Base-by-base conservation (phyloP, 2,329 filamentous ascomycete species). In the Monilinia aucupariae region DNA sequence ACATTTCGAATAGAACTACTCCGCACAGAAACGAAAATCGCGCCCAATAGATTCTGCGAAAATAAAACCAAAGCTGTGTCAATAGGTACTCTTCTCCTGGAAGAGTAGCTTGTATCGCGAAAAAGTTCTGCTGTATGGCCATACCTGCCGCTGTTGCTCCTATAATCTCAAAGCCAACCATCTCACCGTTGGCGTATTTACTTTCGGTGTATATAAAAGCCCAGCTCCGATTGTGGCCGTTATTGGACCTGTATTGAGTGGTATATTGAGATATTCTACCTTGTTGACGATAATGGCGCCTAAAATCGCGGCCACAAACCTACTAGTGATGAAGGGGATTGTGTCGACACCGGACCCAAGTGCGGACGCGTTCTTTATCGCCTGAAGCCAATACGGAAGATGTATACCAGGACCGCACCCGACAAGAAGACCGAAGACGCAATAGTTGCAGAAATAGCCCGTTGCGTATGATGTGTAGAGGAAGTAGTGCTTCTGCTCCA, bases 121-220 rank as follows among this genome's bases (percentile, higher is more conserved):
- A 65, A 58, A 68, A 68, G 0, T 66, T 66, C 66, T 71, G 68
- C 49, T 74, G 72, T 13, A 70, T 69, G 12, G 67, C 70, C 63
- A 71, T 68, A 9, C 71, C 72, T 32, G 71, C 68, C 12, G 71
- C 70, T 9, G 66, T 62, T 2, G 64, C 66, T 2, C 66, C 64
- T 5, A 74, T 25, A 10, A 72, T 66, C 39, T 68, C 48, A 56
- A 79, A 83, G 10, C 80, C 80, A 51, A 82, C 79, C 79, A 82
- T 47, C 75, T 74, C 17, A 71, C 76, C 1, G 74, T 73, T 3
- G 74, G 68, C 80, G 80, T 68, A 7, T 61, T 30, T 4, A 34
- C 45, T 48, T 25, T 12, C 22, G 15, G 45, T 25, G 65, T 69
- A 0, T 82, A 83, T 1, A 73, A 67, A 3, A 71, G 41, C 12